phyloP scores from a whole-genome alignment of 352 stramenopile genomes.

The Phytophthora pluvialis region DNA sequence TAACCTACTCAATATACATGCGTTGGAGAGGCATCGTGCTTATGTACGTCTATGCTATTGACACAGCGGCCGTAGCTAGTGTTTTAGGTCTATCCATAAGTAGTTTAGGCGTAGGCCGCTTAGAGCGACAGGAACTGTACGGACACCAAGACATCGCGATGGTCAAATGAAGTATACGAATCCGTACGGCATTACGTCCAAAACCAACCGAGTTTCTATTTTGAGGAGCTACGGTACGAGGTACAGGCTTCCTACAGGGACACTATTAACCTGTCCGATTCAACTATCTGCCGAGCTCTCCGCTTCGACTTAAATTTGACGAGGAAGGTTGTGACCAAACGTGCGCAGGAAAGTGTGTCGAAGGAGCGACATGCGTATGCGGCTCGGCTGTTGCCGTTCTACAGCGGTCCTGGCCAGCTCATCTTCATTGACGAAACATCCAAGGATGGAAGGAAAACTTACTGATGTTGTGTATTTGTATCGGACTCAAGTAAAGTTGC shows the following conservation, averaged over 20 bases:
- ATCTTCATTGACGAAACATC: too few species aligned
- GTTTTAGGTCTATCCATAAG: slow-evolving; percentile 8
- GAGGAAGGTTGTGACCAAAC: slow-evolving; percentile 18
- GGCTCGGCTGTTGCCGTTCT: slow-evolving; percentile 18
- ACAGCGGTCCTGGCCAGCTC: slow-evolving; percentile 28
- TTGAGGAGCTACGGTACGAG: neutral
- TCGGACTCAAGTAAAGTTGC: neutral
- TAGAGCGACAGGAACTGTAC: slow-evolving; percentile 6
- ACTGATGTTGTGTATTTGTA: neutral
- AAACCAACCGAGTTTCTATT: slow-evolving; percentile 5
- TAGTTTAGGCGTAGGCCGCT: slow-evolving; percentile 16
- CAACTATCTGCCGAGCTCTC: slow-evolving; percentile 13
- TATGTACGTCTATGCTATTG: slow-evolving; percentile 5
- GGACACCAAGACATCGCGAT: slow-evolving; percentile 5
- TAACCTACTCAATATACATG: slow-evolving; percentile 13
- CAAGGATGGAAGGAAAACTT: slow-evolving; percentile 22
- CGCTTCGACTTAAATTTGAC: slow-evolving; percentile 10
- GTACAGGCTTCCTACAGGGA: neutral
- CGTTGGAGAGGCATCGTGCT: slow-evolving; percentile 23
- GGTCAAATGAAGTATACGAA: slow-evolving; percentile 1
- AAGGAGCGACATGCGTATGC: slow-evolving; percentile 11
- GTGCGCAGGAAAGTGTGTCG: slow-evolving; percentile 10
- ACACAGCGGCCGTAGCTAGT: too few species aligned
- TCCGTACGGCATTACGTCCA: slow-evolving; percentile 15
- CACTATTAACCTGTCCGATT: slow-evolving; percentile 3